Base-by-base conservation (phyloP, 208 protist genomes). In the Strigomonas galati region DNA sequence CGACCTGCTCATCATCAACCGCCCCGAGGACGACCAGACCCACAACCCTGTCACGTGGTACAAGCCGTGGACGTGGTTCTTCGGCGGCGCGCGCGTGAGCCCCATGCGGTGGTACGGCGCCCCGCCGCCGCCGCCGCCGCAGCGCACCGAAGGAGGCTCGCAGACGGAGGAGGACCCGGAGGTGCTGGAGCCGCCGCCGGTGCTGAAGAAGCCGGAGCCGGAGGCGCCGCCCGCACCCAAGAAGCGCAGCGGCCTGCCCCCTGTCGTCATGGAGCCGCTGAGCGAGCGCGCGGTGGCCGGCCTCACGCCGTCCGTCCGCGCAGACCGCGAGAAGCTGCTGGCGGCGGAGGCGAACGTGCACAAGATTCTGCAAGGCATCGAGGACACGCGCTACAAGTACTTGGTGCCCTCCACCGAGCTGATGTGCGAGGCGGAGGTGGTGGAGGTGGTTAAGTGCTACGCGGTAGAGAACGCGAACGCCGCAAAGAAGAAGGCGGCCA, bases 11-110 rank as follows among this genome's bases (percentile, higher is more conserved):
- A 67, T 93, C 7, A 83, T 87, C 43, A 73, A 91, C 60, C 83
- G 79, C 10, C 54, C 46, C 0, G 58, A 84, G 59, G 81, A 88
- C 54, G 78, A 85, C 54, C 62, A 71, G n/a, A 49, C 59, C 21
- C 58, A 49, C 35, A 74, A 85, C 37, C 67, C 71, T 24, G 71
- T 82, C 30, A 44, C 52, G 5, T 93, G 87, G 87, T 84, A 78
- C 61, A 82, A 89, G 65, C 87, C 87, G 12, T 81, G 83, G 74
- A 85, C 82, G 59, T 93, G 87, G 87, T 85, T 85, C 54, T 35
- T 52, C 32, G 76, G 77, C 30, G 78, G 81, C 0, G 56, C 56
- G 51, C 79, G 26, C 19, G 28, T 54, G 31, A 24, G 49, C 24
- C 32, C 54, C 6, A 21, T 77, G 51, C 44, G 23, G 5, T 78